Evolutionary conservation across 2,329 filamentous ascomycete species (phyloP).

Genomic region (Hypoxylon sp.): DNA sequence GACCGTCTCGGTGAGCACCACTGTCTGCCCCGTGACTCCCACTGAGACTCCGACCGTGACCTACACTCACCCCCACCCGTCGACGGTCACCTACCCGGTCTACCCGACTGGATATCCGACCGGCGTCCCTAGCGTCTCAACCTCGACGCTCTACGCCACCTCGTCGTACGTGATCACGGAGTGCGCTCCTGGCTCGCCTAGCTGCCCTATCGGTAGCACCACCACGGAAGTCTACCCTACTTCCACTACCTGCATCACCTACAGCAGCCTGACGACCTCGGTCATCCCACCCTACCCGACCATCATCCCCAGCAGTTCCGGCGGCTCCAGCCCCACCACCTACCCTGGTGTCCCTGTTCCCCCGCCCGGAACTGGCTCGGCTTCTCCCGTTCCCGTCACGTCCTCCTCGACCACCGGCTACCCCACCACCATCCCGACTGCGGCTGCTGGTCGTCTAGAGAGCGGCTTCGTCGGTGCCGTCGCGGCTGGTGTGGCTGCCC

Average conservation of each 20-base stretch:
- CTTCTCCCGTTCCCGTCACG: constrained; percentile 23
- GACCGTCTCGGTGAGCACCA: constrained; percentile 12
- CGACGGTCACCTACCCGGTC: constrained; percentile 2
- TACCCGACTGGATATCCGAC: constrained; percentile 27
- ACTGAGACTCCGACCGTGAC: not conserved
- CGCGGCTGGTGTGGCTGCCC: constrained; percentile 36
- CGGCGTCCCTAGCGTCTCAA: constrained; percentile 5
- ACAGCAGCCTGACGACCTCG: constrained; percentile 32
- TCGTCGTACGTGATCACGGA: constrained; percentile 6
- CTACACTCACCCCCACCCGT: not conserved
- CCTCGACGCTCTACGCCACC: constrained; percentile 12
- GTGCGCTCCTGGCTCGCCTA: constrained; percentile 15
- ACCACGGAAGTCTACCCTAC: constrained; percentile 18
- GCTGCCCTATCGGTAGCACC: constrained; percentile 19
- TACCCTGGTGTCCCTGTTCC: constrained; percentile 16
- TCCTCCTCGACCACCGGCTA: constrained; percentile 28
- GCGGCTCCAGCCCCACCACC: constrained; percentile 7
- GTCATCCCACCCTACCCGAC: constrained; percentile 33
- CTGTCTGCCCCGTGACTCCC: constrained; percentile 18
- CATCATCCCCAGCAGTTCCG: constrained; percentile 9
- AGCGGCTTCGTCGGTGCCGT: constrained; percentile 34
- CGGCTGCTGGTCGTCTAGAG: constrained; percentile 44
- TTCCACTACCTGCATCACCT: not conserved
- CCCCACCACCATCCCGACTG: constrained; percentile 40
- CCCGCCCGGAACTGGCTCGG: constrained; percentile 20